Evolutionary conservation across 441 rosid genomes (phyloP).

Genomic region (Gossypium laxum): DNA sequence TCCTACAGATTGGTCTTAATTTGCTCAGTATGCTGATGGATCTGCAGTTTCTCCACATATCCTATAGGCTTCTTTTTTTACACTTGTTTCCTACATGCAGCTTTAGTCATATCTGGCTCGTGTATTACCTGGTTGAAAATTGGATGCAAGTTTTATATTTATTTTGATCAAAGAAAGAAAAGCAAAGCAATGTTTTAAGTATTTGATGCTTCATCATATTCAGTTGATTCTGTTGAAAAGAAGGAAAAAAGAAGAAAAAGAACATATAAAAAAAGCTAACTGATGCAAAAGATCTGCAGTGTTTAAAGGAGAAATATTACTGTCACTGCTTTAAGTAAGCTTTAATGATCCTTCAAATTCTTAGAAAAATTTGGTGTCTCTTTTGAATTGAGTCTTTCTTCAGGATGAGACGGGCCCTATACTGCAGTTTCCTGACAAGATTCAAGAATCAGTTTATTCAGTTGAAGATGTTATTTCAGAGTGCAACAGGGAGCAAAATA

Average conservation of each 20-base stretch:
- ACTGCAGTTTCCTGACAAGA: slow-evolving; percentile 24
- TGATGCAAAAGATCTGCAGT: neutral
- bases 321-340: neutral
- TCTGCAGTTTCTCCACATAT: neutral
- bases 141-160: neutral
- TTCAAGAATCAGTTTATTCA: slow-evolving; percentile 40
- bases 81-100: neutral
- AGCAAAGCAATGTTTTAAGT: neutral
- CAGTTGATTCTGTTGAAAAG: neutral
- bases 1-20: neutral
- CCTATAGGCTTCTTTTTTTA: neutral
- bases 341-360: slow-evolving; percentile 7
- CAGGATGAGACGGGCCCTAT: slow-evolving; percentile 42
- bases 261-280: neutral
- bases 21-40: neutral
- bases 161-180: neutral
- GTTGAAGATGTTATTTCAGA: slow-evolving; percentile 42
- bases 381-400: slow-evolving; percentile 12
- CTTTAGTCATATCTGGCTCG: neutral
- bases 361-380: slow-evolving; percentile 1
- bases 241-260: neutral
- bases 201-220: slow-evolving; percentile 1
- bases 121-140: slow-evolving; percentile 1
- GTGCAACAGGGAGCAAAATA: slow-evolving; percentile 31
- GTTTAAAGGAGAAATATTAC: neutral